These are phyloP conservation scores for Naganishia randhawae DNA, from an alignment of 768 basidiomycete genomes.

Conservation along the genomic window DNA sequence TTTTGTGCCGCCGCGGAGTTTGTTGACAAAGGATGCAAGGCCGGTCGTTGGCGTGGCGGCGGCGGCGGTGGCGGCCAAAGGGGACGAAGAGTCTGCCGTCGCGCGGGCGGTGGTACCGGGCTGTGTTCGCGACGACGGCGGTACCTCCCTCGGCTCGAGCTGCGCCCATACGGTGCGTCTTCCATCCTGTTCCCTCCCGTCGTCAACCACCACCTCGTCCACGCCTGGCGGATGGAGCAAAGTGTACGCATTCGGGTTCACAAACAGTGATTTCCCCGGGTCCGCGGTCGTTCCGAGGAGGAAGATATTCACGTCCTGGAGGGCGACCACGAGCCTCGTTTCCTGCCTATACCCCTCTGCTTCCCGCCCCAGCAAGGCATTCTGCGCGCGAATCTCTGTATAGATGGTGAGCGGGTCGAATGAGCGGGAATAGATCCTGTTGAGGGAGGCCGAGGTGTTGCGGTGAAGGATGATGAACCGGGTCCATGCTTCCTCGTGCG, in stretches of 20 bases:
- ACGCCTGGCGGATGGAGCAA: slow-evolving; percentile 43
- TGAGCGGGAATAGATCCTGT: slow-evolving; percentile 43
- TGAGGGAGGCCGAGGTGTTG: slow-evolving; percentile 44
- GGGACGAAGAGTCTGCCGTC: not conserved
- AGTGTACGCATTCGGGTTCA: slow-evolving; percentile 48
- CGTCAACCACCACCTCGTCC: slow-evolving; percentile 24
- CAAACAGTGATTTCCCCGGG: slow-evolving; percentile 38
- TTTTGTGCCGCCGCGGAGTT: not conserved
- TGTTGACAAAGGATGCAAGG: not conserved
- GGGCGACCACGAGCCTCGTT: slow-evolving; percentile 35
- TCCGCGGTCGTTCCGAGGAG: slow-evolving; percentile 39
- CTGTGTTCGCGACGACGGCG: not conserved
- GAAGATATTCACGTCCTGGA: slow-evolving; percentile 45
- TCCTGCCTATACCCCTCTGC: slow-evolving; percentile 37
- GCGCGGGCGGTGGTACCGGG: not conserved
- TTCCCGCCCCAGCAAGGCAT: slow-evolving; percentile 39
- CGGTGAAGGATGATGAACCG: slow-evolving; percentile 46
- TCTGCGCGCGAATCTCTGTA: slow-evolving; percentile 42
- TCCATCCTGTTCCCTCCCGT: slow-evolving; percentile 10
- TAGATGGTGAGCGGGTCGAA: slow-evolving; percentile 48
- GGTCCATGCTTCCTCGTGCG: slow-evolving; percentile 49
- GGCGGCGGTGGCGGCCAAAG: not conserved
- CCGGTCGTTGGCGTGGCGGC: not conserved
- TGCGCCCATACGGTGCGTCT: not conserved
- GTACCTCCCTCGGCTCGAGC: not conserved